Evolutionary conservation across 495 filamentous ascomycete genomes (phyloP), one percentile per base, ranked within the genome.

Genomic region (Amorphotheca resinae): DNA sequence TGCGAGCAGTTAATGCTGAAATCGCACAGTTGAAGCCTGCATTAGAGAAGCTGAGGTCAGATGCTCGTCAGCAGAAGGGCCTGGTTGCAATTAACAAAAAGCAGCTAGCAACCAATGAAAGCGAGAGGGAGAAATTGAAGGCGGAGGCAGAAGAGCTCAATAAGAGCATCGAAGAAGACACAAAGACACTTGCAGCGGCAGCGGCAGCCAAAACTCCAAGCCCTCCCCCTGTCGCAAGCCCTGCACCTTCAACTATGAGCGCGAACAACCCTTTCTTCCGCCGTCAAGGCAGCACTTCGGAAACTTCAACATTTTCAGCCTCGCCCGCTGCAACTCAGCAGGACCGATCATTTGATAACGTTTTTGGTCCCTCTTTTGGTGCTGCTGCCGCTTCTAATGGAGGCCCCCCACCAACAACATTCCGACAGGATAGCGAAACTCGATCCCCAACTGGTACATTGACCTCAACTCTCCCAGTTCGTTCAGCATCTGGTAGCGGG

Each of bases 61-160:
- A 91, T 49, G 84, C 87, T 30, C 77, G 91, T 16, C 91, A 95
- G 57, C 87, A 95, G 63, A 95, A 93, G 61, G 91, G 91, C 8
- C 63, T 95, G 33, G 91, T 93, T 33, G 86, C 93, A 3, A 96
- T 98, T 62, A 93, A 93, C 65, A 95, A 93, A 65, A 96, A 98
- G 64, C 91, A 98, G 64, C 69, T 95, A 36, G 72, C 82, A 26
- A 94, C 89, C 1, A 80, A 79, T 46, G 93, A 98, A 60, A 73
- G 69, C 22, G 91, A 96, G 54, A 72, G 80, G 12, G 88, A 94
- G 32, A 89, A 83, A 61, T 58, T 91, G 30, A 85, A 87, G 62
- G 62, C 61, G 6, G 87, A 95, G 51, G 80, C 83, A 30, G 78
- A 82, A 22, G 74, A 76, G 21, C 59, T 85, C 26, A 69, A 73